Evolutionary conservation across 129 eudicot genomes (phyloP).

Genomic region (Artemisia argyi): DNA sequence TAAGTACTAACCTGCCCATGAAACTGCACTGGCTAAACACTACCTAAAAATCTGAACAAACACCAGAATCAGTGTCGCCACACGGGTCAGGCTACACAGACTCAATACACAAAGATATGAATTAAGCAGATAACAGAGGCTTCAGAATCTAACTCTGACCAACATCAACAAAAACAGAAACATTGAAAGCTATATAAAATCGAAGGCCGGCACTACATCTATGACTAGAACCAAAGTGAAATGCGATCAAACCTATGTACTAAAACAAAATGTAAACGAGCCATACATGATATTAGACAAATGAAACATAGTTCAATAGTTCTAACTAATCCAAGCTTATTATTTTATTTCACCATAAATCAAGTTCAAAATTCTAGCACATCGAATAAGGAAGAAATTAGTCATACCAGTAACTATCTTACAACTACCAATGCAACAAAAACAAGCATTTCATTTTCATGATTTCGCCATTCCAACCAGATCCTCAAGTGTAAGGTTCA

Average conservation of each 20-base stretch:
- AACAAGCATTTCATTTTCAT: constrained; percentile 10
- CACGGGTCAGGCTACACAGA: no score
- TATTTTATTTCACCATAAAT: background rate
- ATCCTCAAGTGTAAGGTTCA: constrained; percentile 92
- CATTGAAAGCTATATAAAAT: no score
- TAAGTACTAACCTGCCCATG: no score
- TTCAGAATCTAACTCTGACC: no score
- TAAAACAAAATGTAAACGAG: background rate
- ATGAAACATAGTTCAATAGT: background rate
- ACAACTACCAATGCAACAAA: background rate
- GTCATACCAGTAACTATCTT: background rate
- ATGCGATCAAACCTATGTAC: background rate
- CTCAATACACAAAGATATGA: no score
- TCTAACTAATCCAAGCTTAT: background rate
- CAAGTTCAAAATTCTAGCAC: background rate
- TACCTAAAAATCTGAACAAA: no score
- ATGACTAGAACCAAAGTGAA: background rate
- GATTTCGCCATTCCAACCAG: constrained; percentile 63
- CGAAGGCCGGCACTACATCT: no score
- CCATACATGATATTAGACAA: background rate
- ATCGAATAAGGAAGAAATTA: background rate
- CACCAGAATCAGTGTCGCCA: no score
- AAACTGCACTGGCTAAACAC: no score
- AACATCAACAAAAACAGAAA: no score
- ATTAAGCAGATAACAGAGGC: no score